A percentile compares a stretch with the other conserved stretches of the same genome.
These are phyloP conservation scores for Mrakiaceae sp. DNA, from an alignment of 1,284 basidiomycete species.

Conservation along the genomic window DNA sequence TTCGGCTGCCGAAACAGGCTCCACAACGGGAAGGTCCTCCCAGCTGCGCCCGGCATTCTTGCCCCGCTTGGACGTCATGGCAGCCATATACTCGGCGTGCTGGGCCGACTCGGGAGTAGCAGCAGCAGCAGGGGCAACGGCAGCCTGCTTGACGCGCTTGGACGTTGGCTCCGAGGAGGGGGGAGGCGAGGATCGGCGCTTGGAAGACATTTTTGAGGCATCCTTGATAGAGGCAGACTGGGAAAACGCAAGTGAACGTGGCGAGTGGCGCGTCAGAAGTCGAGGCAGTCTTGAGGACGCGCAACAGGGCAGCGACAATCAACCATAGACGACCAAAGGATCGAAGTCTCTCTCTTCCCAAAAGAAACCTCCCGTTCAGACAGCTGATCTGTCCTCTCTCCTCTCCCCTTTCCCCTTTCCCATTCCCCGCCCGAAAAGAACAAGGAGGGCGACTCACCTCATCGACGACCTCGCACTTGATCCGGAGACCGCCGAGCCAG, in stretches of 20 bases:
- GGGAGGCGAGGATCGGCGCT: conserved; percentile 39
- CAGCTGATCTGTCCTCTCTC: background rate
- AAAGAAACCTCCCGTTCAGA: background rate
- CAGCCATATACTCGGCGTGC: conserved; percentile 7
- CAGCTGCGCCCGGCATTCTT: conserved; percentile 9
- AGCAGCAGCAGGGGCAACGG: background rate
- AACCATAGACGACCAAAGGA: too few relatives aligned
- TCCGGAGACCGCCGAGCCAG: conserved; percentile 61
- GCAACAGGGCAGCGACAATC: too few relatives aligned
- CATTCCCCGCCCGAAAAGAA: background rate
- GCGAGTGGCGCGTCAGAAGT: too few relatives aligned
- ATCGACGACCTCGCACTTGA: conserved; percentile 67
- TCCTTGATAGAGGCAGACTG: too few relatives aligned
- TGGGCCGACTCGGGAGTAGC: background rate
- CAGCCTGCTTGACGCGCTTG: background rate
- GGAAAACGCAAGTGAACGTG: too few relatives aligned
- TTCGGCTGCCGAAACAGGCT: background rate
- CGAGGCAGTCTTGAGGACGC: too few relatives aligned
- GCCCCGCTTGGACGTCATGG: conserved; percentile 9
- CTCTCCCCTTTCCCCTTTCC: conserved; percentile 40
- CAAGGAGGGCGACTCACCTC: conserved; percentile 37
- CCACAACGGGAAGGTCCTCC: conserved; percentile 10
- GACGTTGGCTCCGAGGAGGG: background rate
- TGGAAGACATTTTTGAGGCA: background rate
- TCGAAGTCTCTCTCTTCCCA: conserved; percentile 15